Base-by-base conservation (phyloP, 768 basidiomycete genomes). In the Boletus rubescentipes region DNA sequence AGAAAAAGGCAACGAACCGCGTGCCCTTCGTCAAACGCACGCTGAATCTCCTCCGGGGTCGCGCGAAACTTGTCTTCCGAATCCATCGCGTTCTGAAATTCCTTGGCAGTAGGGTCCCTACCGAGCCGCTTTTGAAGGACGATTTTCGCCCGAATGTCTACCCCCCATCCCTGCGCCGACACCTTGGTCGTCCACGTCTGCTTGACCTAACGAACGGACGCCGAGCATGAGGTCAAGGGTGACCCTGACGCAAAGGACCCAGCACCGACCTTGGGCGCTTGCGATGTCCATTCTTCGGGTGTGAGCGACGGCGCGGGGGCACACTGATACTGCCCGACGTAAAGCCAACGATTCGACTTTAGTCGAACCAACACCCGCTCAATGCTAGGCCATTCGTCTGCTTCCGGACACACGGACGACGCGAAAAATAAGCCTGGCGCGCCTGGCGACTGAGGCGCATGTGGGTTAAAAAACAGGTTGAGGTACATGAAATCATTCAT, bases 151-250 rank as follows among this genome's bases (percentile, higher is more conserved):
- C 61, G 55, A 5, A 65, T 34, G 5, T 46, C 46, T 9, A 18
- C 16, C 0, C 61, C 55, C 60, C 61, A 65, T 0, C 42, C 49
- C 0, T 60, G 57, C 3, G 51, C 57, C 2, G 56, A 51, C 35
- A 62, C 49, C n/a, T 56, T 65, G n/a, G 20, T 54, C 0, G 26
- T 9, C 64, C 64, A 65, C 0, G 58, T 65, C 46, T 62, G 53
- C 49, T 60, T 55, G 3, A 65, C 58, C 63, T 62, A 31, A 12
- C 26, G 20, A 2, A 23, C 32, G 34, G 7, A n/a, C 14, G 9
- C n/a, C 31, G 3, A 49, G 7, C 16, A 31, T 30, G 30, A 31
- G 18, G 21, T 29, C 30, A 26, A 20, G 16, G 12, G 1, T 0
- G 11, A 26, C 9, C 18, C 1, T 9, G 10, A 37, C 14, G 4